phyloP scores from a whole-genome alignment of 2,329 filamentous ascomycete genomes.

The Magnaporthiopsis incrustans region DNA sequence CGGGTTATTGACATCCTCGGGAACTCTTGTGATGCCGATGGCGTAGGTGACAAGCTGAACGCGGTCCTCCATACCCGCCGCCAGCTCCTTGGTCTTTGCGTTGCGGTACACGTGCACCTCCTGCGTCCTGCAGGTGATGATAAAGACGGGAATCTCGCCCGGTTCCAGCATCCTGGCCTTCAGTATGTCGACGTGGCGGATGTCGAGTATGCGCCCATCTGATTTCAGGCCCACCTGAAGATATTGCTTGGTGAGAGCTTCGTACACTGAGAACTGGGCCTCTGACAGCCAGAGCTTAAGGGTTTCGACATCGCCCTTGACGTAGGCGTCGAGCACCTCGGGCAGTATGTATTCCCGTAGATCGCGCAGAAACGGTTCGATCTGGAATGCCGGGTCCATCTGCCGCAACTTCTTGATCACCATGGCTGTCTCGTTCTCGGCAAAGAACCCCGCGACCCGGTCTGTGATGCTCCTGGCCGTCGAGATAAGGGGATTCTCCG shows the following conservation, averaged over 20 bases:
- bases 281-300: slow-evolving; percentile 94
- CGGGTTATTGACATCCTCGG: slow-evolving; percentile 93
- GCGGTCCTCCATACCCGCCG: slow-evolving; percentile 97
- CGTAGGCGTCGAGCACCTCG: slow-evolving; percentile 94
- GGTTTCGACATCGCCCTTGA: slow-evolving; percentile 87
- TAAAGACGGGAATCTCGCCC: slow-evolving; percentile 88
- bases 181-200: slow-evolving; percentile 84
- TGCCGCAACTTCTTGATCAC: slow-evolving; percentile 97
- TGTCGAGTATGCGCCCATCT: slow-evolving; percentile 91
- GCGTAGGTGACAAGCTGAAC: slow-evolving; percentile 98
- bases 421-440: slow-evolving; percentile 94
- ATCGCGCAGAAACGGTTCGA: slow-evolving; percentile 90
- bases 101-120: slow-evolving; percentile 97
- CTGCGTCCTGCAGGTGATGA: slow-evolving; percentile 92
- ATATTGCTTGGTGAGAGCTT: slow-evolving; percentile 94
- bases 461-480: slow-evolving; percentile 94
- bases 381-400: slow-evolving; percentile 91
- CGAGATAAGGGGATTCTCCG: slow-evolving; percentile 89
- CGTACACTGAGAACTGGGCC: slow-evolving; percentile 93
- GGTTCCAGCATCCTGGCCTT: slow-evolving; percentile 74
- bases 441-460: slow-evolving; percentile 88
- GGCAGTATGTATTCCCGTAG: slow-evolving; percentile 97
- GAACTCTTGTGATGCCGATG: slow-evolving; percentile 87
- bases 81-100: slow-evolving; percentile 78
- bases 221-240: slow-evolving; percentile 87